These are phyloP conservation scores for Leersia perrieri DNA, from an alignment of 176 grass and related monocot genomes.

Conservation along the genomic window DNA sequence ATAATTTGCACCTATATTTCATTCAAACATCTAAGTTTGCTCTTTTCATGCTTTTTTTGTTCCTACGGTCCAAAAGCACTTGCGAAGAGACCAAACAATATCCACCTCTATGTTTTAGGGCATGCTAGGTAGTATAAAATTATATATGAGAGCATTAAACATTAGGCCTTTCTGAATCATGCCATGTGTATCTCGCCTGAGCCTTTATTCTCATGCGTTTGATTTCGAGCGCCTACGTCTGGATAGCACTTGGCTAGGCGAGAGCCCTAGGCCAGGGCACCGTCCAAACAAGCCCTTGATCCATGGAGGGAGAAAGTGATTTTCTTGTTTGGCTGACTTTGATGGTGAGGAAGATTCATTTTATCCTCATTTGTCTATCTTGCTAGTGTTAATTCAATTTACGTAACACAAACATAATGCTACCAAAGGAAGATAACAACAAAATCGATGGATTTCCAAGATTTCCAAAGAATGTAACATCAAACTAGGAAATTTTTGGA, in stretches of 20 bases:
- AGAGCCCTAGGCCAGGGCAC: no score
- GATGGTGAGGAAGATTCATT: neutral
- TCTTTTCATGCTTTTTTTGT: neutral
- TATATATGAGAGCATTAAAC: neutral
- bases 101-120: neutral
- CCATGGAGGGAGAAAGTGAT: neutral
- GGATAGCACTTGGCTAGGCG: no score
- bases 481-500: neutral
- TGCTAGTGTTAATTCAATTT: neutral
- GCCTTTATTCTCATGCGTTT: no score
- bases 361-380: neutral
- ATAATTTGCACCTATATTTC: no score
- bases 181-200: no score
- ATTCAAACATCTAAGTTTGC: no score
- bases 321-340: neutral
- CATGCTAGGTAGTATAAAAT: neutral
- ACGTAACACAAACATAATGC: neutral
- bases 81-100: neutral
- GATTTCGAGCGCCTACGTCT: no score
- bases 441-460: neutral
- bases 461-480: neutral
- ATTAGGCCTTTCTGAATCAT: no score
- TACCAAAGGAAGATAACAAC: neutral
- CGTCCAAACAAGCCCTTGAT: no score
- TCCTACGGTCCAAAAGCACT: neutral